A percentile compares a stretch with the other conserved stretches of the same genome.
Evolutionary conservation across 495 filamentous ascomycete species (phyloP).

Genomic region (Aspergillus hancockii): DNA sequence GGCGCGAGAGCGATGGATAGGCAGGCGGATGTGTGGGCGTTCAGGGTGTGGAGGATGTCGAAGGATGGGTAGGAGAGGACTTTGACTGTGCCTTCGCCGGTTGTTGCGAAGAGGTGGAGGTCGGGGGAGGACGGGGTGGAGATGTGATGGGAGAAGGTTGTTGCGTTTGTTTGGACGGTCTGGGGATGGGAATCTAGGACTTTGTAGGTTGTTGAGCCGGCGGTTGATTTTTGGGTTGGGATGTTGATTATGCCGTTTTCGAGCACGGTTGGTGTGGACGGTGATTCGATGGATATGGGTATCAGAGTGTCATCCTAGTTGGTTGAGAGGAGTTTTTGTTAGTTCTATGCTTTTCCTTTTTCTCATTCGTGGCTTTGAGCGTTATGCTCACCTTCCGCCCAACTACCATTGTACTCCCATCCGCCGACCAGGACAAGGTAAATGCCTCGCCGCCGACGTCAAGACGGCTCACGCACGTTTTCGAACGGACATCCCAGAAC

Average conservation of each 20-base stretch:
- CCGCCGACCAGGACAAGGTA: conserved; percentile 83
- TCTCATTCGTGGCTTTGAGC: neutral
- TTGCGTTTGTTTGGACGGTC: conserved; percentile 74
- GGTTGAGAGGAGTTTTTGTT: neutral
- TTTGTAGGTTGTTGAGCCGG: conserved; percentile 35
- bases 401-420: conserved; percentile 77
- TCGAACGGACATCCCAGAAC: conserved; percentile 91
- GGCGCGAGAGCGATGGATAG: conserved; percentile 71
- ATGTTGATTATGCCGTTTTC: conserved; percentile 18
- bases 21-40: conserved; percentile 80
- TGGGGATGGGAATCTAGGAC: conserved; percentile 66
- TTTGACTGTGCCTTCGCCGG: conserved; percentile 77
- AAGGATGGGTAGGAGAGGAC: conserved; percentile 69
- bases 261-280: conserved; percentile 38
- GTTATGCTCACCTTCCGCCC: conserved; percentile 71
- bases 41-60: conserved; percentile 59
- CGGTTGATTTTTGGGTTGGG: conserved; percentile 16
- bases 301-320: conserved; percentile 69
- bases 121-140: conserved; percentile 38
- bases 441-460: conserved; percentile 83
- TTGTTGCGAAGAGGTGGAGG: conserved; percentile 70
- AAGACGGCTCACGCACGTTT: conserved; percentile 73
- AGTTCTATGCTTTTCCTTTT: neutral
- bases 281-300: conserved; percentile 56
- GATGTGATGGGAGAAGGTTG: conserved; percentile 72